Evolutionary conservation across 441 rosid species (phyloP).

Genomic region (Biscutella auriculata): DNA sequence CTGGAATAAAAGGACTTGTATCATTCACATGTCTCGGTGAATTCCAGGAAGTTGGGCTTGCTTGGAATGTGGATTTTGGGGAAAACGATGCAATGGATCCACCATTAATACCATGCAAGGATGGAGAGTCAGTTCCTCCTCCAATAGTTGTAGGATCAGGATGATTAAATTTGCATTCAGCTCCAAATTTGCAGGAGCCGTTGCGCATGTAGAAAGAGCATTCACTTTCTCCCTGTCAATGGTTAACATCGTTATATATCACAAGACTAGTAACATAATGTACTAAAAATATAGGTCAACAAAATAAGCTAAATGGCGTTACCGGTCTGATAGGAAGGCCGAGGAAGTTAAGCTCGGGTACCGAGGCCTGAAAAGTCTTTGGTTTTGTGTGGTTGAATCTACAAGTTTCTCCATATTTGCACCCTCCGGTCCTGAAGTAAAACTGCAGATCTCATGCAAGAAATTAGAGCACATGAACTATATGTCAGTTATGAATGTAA

Average conservation of each 20-base stretch:
- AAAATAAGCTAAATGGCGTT: slow-evolving; percentile 5
- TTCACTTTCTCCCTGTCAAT: slow-evolving; percentile 60
- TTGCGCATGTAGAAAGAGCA: slow-evolving; percentile 89
- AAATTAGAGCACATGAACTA: slow-evolving; percentile 9
- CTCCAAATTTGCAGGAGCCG: slow-evolving; percentile 85
- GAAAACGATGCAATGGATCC: slow-evolving; percentile 19
- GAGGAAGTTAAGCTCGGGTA: slow-evolving; percentile 65
- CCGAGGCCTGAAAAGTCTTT: slow-evolving; percentile 22
- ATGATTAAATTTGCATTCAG: slow-evolving; percentile 78
- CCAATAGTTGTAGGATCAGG: slow-evolving; percentile 67
- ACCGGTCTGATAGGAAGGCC: slow-evolving; percentile 84
- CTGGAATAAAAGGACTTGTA: slow-evolving; percentile 41
- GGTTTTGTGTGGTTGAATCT: slow-evolving; percentile 61
- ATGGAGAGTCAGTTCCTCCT: slow-evolving; percentile 38
- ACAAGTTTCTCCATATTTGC: slow-evolving; percentile 86
- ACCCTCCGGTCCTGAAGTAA: slow-evolving; percentile 82
- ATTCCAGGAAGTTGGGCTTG: slow-evolving; percentile 52
- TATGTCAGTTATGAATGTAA: not conserved
- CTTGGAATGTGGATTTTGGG: slow-evolving; percentile 33
- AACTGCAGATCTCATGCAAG: slow-evolving; percentile 43
- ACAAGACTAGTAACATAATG: not conserved
- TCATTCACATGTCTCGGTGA: slow-evolving; percentile 48
- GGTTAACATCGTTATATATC: slow-evolving; percentile 3
- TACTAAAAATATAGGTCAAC: not conserved
- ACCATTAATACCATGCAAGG: slow-evolving; percentile 40